Evolutionary conservation across 768 basidiomycete genomes (phyloP), one percentile per base, ranked within the genome.

Genomic region (Podaxis pistillaris): DNA sequence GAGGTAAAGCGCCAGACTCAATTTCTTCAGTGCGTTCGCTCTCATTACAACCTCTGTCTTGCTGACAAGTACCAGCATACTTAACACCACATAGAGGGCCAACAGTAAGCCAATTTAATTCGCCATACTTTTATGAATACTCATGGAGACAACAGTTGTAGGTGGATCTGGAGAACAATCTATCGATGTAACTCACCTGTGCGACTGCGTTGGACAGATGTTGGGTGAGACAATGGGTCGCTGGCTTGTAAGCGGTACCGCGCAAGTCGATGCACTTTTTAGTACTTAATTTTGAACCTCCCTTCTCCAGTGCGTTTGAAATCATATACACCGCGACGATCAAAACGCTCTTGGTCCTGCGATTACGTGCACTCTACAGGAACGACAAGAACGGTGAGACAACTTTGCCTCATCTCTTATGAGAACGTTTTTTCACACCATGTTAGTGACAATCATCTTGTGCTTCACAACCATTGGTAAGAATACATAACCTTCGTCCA

Each of bases 311-410:
- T n/a, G 26, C 33, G 17, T 60, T 60, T 28, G 51, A 60, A 38
- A 19, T 60, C n/a, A 24, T 52, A 1, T 52, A 60, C n/a, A 60
- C 59, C 5, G 50, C 59, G 12, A 40, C 53, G 5, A 60, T 60
- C 38, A 60, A 60, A 36, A 60, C 59, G 7, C 50, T 60, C 9
- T 51, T 60, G 7, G 59, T 60, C 13, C 28, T 60, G 22, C 50
- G 59, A 4, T 36, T 60, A 6, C 59, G 59, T 11, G 51, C 59
- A 9, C 46, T 60, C 24, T 60, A 60, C 24, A 9, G 28, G 1
- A 53, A 60, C 40, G 41, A 53, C 24, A 60, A 19, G 41, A 17
- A 26, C 3, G 30, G 59, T 60, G 28, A 22, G 58, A 33, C 15
- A 7, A 19, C 41, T 5, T 53, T n/a, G 19, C 17, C 11, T 53